Evolutionary conservation across 2,329 filamentous ascomycete genomes (phyloP).

Genomic region (Penicillium sclerotigenum): DNA sequence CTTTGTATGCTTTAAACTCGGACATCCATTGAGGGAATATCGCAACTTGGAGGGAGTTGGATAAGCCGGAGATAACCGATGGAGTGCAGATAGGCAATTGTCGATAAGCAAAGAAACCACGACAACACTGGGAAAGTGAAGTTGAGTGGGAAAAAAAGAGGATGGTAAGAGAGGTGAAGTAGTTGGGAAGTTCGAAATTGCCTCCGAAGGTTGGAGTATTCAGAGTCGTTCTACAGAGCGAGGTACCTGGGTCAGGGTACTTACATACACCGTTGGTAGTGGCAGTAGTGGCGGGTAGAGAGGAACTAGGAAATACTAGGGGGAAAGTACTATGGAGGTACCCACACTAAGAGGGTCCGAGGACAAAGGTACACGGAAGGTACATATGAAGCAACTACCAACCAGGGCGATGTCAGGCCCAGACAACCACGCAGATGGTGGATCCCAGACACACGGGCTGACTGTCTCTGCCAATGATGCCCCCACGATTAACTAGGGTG

Average conservation of each 20-base stretch:
- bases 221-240: slow-evolving; percentile 2
- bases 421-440: slow-evolving; percentile 6
- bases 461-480: neutral
- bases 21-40: slow-evolving; percentile 17
- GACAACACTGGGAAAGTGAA: neutral
- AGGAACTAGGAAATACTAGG: neutral
- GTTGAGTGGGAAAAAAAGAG: slow-evolving; percentile 1
- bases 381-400: slow-evolving; percentile 4
- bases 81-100: slow-evolving; percentile 26
- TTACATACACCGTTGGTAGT: slow-evolving; percentile 11
- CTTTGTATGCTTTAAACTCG: slow-evolving; percentile 6
- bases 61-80: slow-evolving; percentile 32
- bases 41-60: slow-evolving; percentile 20
- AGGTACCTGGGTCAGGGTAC: slow-evolving; percentile 21
- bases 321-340: slow-evolving; percentile 10
- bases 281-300: slow-evolving; percentile 13
- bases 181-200: slow-evolving; percentile 17
- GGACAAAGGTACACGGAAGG: slow-evolving; percentile 7
- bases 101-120: slow-evolving; percentile 7
- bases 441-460: slow-evolving; percentile 3
- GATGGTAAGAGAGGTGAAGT: slow-evolving; percentile 6
- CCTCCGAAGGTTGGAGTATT: slow-evolving; percentile 15
- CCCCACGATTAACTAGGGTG: slow-evolving; percentile 14
- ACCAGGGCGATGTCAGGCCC: slow-evolving; percentile 4
- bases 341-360: slow-evolving; percentile 9